Base-by-base conservation (phyloP, 1,139 yeast species). In the Tardiomyces blankii region DNA sequence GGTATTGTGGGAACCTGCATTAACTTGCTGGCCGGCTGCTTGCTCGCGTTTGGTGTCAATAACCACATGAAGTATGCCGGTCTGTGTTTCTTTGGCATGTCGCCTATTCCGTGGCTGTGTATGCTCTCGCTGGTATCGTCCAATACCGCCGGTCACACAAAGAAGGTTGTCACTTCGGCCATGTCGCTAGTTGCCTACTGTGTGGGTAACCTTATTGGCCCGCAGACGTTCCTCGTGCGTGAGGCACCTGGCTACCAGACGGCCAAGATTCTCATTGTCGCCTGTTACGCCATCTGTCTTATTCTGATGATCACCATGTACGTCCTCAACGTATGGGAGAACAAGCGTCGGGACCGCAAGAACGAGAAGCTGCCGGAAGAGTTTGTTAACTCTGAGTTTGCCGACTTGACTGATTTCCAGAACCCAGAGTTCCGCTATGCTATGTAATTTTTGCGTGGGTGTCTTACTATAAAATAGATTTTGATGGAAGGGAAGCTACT, bases 331-430 rank as follows among this genome's bases (percentile, higher is more conserved):
- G 35, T 30, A 3, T 35, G 39, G 39, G 39, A 35, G n/a, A 35
- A 35, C 39, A n/a, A 13, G 19, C 39, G 39, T 13, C 39, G 39
- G 3, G 39, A 35, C 21, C 39, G 39, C 21, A n/a, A 14, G 19
- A 9, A 35, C 39, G 54, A 49, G 27, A 54, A 49, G 18, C 53
- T 59, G 4, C 57, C 52, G 3, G 51, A 47, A 8, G 54, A 52
- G 28, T 62, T 61, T 48, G 59, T 49, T 33, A 68, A 72, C 48
- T 59, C 63, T 42, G 78, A 78, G 54, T 76, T 76, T 55, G 78
- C 77, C 44, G 89, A 82, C 57, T 63, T 80, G 56, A 82, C 88
- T 1, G 88, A 82, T 55, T 68, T 67, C 46, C 81, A 81, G 60
- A 82, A 82, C 57, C 79, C 77, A 9, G 73, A 72, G 45, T 62